These are phyloP conservation scores for Pichia sp. DNA, from an alignment of 1,139 yeast species.

Conservation along the genomic window DNA sequence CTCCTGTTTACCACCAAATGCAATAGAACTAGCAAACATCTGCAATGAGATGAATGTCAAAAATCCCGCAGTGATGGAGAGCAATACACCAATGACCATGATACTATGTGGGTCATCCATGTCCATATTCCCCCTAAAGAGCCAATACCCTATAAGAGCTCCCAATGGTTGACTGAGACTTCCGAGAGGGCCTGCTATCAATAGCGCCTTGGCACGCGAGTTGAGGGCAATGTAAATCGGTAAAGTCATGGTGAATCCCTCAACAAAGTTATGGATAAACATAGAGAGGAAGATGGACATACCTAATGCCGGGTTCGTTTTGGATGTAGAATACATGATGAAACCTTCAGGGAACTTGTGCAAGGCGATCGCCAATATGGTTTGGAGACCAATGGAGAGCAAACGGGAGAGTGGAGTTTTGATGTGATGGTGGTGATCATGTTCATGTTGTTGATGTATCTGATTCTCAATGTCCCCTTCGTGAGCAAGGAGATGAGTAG, in stretches of 20 bases:
- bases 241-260: slow-evolving; percentile 90
- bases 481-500: slow-evolving; percentile 3
- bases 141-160: slow-evolving; percentile 61
- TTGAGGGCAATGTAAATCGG: slow-evolving; percentile 74
- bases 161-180: slow-evolving; percentile 88
- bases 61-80: slow-evolving; percentile 80
- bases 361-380: slow-evolving; percentile 77
- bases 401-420: slow-evolving; percentile 71
- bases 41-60: slow-evolving; percentile 72
- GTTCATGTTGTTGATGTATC: too few species aligned
- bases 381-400: slow-evolving; percentile 81
- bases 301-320: slow-evolving; percentile 69
- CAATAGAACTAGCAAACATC: slow-evolving; percentile 74
- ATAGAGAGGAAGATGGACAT: slow-evolving; percentile 75
- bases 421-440: slow-evolving; percentile 69
- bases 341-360: slow-evolving; percentile 97
- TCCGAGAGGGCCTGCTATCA: slow-evolving; percentile 63
- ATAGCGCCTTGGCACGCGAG: slow-evolving; percentile 57
- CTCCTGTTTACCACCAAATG: slow-evolving; percentile 58
- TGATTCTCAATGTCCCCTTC: not conserved
- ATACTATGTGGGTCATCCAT: slow-evolving; percentile 10
- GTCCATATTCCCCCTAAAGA: slow-evolving; percentile 36
- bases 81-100: slow-evolving; percentile 52
- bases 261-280: slow-evolving; percentile 87
- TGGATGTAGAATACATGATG: slow-evolving; percentile 72